These are phyloP conservation scores for Entonaema liquescens DNA, from an alignment of 495 filamentous ascomycete genomes.

Conservation along the genomic window DNA sequence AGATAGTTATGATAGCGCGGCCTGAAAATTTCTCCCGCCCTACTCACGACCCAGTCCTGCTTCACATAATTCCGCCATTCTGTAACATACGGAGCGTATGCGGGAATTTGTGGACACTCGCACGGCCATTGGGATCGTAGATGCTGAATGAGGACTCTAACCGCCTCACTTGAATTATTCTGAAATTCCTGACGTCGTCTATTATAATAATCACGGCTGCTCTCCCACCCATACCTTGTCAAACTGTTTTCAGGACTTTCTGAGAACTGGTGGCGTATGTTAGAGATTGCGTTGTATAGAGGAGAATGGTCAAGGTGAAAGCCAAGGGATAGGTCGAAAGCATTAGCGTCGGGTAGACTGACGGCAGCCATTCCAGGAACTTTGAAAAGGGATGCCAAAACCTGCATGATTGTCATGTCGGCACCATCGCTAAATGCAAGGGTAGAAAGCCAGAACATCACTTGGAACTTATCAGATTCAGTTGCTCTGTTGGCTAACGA, in stretches of 20 bases:
- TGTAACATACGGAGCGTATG: neutral
- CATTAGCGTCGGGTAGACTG: neutral
- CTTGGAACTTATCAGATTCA: slow-evolving; percentile 44
- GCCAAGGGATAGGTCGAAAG: slow-evolving; percentile 1
- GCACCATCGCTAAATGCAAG: slow-evolving; percentile 45
- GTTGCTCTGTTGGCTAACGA: slow-evolving; percentile 29
- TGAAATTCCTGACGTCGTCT: neutral
- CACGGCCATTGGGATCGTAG: slow-evolving; percentile 47
- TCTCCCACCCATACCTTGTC: neutral
- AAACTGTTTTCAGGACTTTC: slow-evolving; percentile 4
- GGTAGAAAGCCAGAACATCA: slow-evolving; percentile 59
- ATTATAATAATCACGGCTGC: neutral
- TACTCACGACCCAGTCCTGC: slow-evolving; percentile 34
- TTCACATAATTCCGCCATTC: slow-evolving; percentile 10
- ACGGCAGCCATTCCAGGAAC: slow-evolving; percentile 35
- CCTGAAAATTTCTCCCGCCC: slow-evolving; percentile 39
- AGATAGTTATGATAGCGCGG: slow-evolving; percentile 48
- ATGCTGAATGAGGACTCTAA: slow-evolving; percentile 14
- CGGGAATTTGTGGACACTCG: neutral
- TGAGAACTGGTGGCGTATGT: neutral
- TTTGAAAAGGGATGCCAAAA: slow-evolving; percentile 50
- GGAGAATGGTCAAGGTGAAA: neutral
- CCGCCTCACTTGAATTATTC: neutral
- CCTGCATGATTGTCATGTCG: slow-evolving; percentile 48
- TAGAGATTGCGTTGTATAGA: neutral